These are phyloP conservation scores for Penicillium aurantiogriseum DNA, from an alignment of 2,329 filamentous ascomycete genomes.

Conservation along the genomic window DNA sequence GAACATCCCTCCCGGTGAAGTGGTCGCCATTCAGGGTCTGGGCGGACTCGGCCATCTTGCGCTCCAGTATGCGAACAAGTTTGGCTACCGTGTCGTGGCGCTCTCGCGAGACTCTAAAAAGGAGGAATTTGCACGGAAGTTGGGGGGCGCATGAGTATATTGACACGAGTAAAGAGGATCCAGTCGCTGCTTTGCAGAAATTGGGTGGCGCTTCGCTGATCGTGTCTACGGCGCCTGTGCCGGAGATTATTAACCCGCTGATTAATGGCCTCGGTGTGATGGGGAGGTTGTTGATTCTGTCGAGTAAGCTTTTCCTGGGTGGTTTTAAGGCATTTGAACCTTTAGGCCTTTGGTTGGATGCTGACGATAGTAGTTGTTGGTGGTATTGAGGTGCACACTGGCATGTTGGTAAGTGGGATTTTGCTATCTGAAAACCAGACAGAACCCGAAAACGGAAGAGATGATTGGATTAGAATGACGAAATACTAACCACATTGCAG, in stretches of 20 bases:
- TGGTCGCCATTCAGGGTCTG: slow-evolving; percentile 54
- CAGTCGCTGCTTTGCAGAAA: not conserved
- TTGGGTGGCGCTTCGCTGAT: not conserved
- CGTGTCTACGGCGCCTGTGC: slow-evolving; percentile 37
- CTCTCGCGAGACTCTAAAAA: slow-evolving; percentile 21
- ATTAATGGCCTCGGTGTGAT: slow-evolving; percentile 15
- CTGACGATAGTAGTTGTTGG: not conserved
- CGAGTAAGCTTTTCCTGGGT: not conserved
- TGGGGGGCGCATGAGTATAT: slow-evolving; percentile 31
- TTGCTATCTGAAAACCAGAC: not conserved
- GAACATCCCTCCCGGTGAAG: slow-evolving; percentile 46
- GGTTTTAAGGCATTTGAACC: not conserved
- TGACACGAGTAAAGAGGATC: slow-evolving; percentile 27
- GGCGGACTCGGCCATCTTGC: slow-evolving; percentile 55
- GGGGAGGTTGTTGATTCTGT: slow-evolving; percentile 12
- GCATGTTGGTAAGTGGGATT: not conserved
- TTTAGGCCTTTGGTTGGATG: not conserved
- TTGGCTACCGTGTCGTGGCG: slow-evolving; percentile 50
- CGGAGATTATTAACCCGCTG: slow-evolving; percentile 35
- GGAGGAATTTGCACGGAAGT: slow-evolving; percentile 33
- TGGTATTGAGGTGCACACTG: not conserved
- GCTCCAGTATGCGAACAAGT: slow-evolving; percentile 52
- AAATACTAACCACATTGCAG: not conserved
- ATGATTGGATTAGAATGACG: not conserved
- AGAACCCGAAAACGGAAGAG: not conserved